A percentile compares a stretch with the other conserved stretches of the same genome.
These are phyloP conservation scores for Naegleria gruberi DNA, from an alignment of 208 protist genomes.

Conservation along the genomic window DNA sequence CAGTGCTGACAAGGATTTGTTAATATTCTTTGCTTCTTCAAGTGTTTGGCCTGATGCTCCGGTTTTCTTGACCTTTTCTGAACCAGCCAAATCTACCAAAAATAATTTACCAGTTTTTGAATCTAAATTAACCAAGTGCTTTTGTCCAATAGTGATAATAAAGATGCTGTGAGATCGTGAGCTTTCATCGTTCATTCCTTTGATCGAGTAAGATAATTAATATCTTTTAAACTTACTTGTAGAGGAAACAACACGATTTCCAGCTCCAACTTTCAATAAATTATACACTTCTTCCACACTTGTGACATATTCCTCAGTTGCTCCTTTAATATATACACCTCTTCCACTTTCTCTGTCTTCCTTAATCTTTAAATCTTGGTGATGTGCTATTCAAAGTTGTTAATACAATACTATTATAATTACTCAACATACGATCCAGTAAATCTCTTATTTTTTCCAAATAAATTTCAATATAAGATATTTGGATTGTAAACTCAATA, in stretches of 20 bases:
- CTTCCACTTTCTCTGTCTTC: slow-evolving; percentile 46
- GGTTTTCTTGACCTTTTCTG: slow-evolving; percentile 72
- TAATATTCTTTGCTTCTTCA: slow-evolving; percentile 82
- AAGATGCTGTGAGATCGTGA: slow-evolving; percentile 72
- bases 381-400: slow-evolving; percentile 24
- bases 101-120: slow-evolving; percentile 67
- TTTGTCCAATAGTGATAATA: slow-evolving; percentile 46
- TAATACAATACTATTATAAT: slow-evolving; percentile 41
- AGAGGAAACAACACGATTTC: slow-evolving; percentile 45
- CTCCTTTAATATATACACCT: slow-evolving; percentile 77
- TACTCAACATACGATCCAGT: slow-evolving; percentile 48
- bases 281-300: slow-evolving; percentile 66
- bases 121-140: background rate
- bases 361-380: slow-evolving; percentile 52
- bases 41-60: slow-evolving; percentile 62
- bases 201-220: background rate
- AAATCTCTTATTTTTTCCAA: slow-evolving; percentile 91
- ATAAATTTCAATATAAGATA: slow-evolving; percentile 94
- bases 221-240: slow-evolving; percentile 33
- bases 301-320: slow-evolving; percentile 69
- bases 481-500: slow-evolving; percentile 81
- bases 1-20: slow-evolving; percentile 71
- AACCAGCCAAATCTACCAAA: slow-evolving; percentile 75
- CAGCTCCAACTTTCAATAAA: slow-evolving; percentile 59
- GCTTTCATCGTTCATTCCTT: slow-evolving; percentile 63